These are phyloP conservation scores for Beauveria brongniartii DNA, from an alignment of 2,329 filamentous ascomycete genomes.

Conservation along the genomic window DNA sequence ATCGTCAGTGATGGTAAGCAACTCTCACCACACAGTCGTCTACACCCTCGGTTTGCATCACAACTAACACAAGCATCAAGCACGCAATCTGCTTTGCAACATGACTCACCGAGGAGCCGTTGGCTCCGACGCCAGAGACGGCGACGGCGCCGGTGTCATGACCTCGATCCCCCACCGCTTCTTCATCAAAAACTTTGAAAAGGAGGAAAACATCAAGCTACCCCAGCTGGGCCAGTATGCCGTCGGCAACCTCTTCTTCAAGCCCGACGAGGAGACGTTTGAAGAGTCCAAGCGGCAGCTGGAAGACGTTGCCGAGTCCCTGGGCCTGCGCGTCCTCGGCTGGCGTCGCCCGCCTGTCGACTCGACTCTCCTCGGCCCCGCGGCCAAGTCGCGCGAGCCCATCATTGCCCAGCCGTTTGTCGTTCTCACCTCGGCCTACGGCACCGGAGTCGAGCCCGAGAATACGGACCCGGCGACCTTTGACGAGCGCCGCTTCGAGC, in stretches of 20 bases:
- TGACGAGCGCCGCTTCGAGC: conserved; percentile 80
- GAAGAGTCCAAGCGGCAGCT: conserved; percentile 87
- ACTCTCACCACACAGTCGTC: neutral
- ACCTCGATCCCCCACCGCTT: conserved; percentile 97
- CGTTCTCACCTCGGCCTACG: conserved; percentile 78
- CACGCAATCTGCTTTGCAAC: conserved; percentile 92
- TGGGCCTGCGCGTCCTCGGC: conserved; percentile 84
- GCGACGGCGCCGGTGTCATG: conserved; percentile 98
- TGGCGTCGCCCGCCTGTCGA: conserved; percentile 96
- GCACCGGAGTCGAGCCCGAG: conserved; percentile 69
- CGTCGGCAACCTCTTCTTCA: conserved; percentile 97
- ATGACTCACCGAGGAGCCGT: conserved; percentile 99
- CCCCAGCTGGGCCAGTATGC: conserved; percentile 90
- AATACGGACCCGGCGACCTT: conserved; percentile 71
- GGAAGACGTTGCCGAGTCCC: conserved; percentile 82
- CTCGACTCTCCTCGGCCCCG: conserved; percentile 85
- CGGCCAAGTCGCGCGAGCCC: conserved; percentile 87
- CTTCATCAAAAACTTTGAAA: conserved; percentile 97
- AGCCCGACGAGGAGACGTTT: conserved; percentile 83
- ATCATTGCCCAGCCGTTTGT: conserved; percentile 94
- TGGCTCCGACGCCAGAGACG: conserved; percentile 94
- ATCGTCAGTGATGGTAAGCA: conserved; percentile 92
- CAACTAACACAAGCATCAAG: conserved; percentile 39
- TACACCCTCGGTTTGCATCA: neutral
- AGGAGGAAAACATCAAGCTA: conserved; percentile 79